Evolutionary conservation across 169 alveolate genomes (phyloP), one percentile per base, ranked within the genome.

Genomic region (Babesia ovis): DNA sequence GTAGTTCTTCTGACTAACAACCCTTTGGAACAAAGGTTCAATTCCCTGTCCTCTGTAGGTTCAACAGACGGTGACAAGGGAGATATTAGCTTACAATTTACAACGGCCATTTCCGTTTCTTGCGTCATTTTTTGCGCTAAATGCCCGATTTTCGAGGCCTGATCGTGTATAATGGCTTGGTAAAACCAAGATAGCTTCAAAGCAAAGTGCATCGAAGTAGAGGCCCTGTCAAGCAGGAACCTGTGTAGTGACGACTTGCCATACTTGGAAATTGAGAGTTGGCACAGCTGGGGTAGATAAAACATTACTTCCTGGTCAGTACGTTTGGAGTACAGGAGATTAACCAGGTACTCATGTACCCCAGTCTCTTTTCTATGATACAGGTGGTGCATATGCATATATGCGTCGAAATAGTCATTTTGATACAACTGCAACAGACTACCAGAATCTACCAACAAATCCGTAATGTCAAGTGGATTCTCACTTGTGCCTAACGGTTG

Each of bases 81-180:
- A 2, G 84, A 67, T n/a, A 74, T 87, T 34, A 89, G 90, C 42
- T 93, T 93, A 72, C 95, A 83, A 83, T 93, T 93, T 27, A 93
- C 97, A 20, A 93, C 94, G 32, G 97, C 97, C 97, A 93, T 93
- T 35, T 93, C 97, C 4, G 91, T 89, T 60, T 93, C 97, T 71
- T 91, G 96, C 27, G 88, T 84, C 93, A 93, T 87, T 83, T 89
- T 88, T 64, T 88, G 95, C 35, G 97, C 92, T 46, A 89, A 69
- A 23, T 86, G 91, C 27, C 87, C 91, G 34, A 83, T 62, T 23
- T 89, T 66, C 23, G 91, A 71, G 27, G 86, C 50, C 61, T 91
- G 89, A 50, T 92, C 96, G 46, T 89, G 92, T 22, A 82, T 85
- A 23, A 85, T 90, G 35, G 95, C 91, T 59, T 93, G 95, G 66